phyloP scores from a whole-genome alignment of 1,284 basidiomycete species.

The Coniophora puteana region DNA sequence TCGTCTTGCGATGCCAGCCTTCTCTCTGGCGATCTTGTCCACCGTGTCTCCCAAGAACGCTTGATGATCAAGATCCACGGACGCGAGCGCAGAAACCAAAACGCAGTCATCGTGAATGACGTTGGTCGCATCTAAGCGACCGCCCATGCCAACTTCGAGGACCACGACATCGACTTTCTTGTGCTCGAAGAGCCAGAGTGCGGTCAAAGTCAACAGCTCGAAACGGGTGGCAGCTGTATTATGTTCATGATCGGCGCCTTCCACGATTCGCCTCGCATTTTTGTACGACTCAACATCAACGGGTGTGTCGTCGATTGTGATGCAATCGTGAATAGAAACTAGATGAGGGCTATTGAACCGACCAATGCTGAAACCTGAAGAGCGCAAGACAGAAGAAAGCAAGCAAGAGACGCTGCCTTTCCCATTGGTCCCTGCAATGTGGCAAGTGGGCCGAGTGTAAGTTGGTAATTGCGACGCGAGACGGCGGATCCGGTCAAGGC shows the following conservation, averaged over 20 bases:
- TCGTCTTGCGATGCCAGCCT: conserved; percentile 76
- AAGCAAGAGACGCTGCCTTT: conserved; percentile 92
- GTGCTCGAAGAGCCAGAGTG: conserved; percentile 70
- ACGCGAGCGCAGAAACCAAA: conserved; percentile 77
- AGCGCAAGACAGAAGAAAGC: conserved; percentile 70
- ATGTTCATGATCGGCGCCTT: conserved; percentile 43
- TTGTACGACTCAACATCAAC: conserved; percentile 53
- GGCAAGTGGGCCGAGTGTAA: conserved; percentile 81
- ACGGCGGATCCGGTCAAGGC: conserved; percentile 63
- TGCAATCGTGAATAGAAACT: conserved; percentile 74
- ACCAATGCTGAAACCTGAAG: conserved; percentile 60
- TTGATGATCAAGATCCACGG: conserved; percentile 93
- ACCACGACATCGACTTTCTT: conserved; percentile 76
- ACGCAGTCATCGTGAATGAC: conserved; percentile 69
- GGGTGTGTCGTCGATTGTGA: conserved; percentile 62
- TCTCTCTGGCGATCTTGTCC: conserved; percentile 76
- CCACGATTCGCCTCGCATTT: conserved; percentile 46
- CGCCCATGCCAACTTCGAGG: conserved; percentile 95
- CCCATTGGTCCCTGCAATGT: conserved; percentile 96
- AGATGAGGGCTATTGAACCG: conserved; percentile 95
- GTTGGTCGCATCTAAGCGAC: conserved; percentile 91
- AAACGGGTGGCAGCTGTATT: conserved; percentile 65
- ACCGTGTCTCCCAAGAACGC: conserved; percentile 82
- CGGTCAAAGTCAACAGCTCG: conserved; percentile 82
- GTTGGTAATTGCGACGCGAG: conserved; percentile 61